Evolutionary conservation across 768 basidiomycete genomes (phyloP).

Genomic region (Scleroderma citrinum): DNA sequence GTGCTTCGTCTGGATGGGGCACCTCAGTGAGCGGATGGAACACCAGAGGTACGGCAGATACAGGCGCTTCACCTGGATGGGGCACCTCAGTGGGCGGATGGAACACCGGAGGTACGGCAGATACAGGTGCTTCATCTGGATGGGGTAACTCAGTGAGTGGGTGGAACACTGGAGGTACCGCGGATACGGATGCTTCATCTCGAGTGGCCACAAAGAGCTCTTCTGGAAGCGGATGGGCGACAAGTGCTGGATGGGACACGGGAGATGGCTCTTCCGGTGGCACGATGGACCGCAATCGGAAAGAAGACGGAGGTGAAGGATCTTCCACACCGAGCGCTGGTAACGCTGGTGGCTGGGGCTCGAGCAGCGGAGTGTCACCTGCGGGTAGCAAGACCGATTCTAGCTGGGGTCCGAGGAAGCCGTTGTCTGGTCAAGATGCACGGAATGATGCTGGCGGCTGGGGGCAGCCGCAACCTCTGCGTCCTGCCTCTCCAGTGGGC

Average conservation of each 20-base stretch:
- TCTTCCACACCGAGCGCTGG: constrained; percentile 4
- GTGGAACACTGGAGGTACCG: constrained; percentile 3
- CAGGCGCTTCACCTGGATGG: not conserved
- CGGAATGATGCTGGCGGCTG: no score
- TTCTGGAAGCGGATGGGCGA: constrained; percentile 4
- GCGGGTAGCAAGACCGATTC: not conserved
- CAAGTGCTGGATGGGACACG: not conserved
- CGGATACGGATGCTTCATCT: constrained; percentile 5
- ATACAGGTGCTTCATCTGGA: constrained; percentile 9
- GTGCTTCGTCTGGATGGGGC: constrained; percentile 7
- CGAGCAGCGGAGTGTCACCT: not conserved
- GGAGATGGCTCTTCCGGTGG: not conserved
- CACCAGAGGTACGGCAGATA: no score
- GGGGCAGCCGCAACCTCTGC: no score
- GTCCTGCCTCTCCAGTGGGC: no score
- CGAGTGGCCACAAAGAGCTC: constrained; percentile 3
- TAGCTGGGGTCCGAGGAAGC: not conserved
- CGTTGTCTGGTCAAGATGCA: not conserved
- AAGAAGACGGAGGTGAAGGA: no score
- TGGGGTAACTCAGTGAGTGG: constrained; percentile 1
- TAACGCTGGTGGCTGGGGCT: not conserved
- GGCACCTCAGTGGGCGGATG: constrained; percentile 1
- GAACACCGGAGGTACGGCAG: not conserved
- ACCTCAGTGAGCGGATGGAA: constrained; percentile 5
- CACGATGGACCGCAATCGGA: not conserved